phyloP scores from a whole-genome alignment of 129 eudicot species.

The Apium graveolens region DNA sequence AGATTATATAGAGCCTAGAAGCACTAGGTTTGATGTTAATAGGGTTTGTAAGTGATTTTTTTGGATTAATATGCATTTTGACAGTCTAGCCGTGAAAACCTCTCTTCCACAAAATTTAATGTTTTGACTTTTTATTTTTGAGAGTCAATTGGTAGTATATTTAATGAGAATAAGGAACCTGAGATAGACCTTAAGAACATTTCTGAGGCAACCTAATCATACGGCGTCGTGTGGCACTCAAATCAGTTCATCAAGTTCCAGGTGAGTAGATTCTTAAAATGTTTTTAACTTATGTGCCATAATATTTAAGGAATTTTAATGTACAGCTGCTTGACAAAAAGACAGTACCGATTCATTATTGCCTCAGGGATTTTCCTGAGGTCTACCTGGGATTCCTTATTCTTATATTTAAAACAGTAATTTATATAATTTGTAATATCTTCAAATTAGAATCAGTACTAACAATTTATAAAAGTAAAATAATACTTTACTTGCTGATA shows the following conservation, averaged over 20 bases:
- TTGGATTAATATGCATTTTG: not conserved
- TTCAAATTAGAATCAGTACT: not conserved
- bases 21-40: not conserved
- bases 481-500: not conserved
- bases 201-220: no score
- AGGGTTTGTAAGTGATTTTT: not conserved
- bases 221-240: no score
- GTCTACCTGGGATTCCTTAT: no score
- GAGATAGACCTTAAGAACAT: no score
- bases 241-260: no score
- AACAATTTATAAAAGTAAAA: not conserved
- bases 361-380: no score
- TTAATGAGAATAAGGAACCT: no score
- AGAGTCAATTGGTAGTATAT: not conserved
- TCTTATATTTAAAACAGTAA: not conserved
- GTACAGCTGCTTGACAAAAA: no score
- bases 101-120: not conserved
- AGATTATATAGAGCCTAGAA: not conserved
- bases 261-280: no score
- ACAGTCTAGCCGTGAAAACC: not conserved
- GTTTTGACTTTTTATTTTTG: not conserved
- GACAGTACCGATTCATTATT: no score
- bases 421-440: not conserved
- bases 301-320: no score
- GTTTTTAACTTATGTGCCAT: no score